These are phyloP conservation scores for Epichloe brachyelytri DNA, from an alignment of 2,329 filamentous ascomycete genomes.

Conservation along the genomic window DNA sequence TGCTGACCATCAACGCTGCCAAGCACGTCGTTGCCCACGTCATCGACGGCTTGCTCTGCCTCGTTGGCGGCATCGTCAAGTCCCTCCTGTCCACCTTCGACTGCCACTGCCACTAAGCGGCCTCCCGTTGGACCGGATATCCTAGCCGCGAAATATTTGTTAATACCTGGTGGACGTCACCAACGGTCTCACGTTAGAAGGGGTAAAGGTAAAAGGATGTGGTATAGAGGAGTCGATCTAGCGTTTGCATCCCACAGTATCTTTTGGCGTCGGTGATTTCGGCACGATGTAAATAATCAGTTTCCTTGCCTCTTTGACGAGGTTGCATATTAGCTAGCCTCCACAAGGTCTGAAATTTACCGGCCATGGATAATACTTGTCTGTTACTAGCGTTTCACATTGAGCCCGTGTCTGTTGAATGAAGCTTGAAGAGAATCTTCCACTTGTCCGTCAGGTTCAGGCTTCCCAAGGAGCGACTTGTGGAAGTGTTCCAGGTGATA, in stretches of 20 bases:
- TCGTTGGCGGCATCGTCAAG: slow-evolving; percentile 19
- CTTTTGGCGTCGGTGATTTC: slow-evolving; percentile 4
- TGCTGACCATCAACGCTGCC: slow-evolving; percentile 15
- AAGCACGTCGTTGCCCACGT: slow-evolving; percentile 15
- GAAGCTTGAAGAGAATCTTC: too few species aligned
- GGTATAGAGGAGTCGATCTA: not conserved
- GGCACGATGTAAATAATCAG: slow-evolving; percentile 6
- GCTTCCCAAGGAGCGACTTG: too few species aligned
- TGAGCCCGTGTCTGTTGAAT: not conserved
- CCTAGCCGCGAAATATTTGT: not conserved
- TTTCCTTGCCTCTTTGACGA: not conserved
- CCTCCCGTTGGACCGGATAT: not conserved
- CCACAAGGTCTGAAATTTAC: not conserved
- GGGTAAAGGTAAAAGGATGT: not conserved
- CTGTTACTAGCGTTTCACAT: not conserved
- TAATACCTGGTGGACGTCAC: not conserved
- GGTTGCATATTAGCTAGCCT: not conserved
- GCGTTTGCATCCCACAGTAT: slow-evolving; percentile 1
- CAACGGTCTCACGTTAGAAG: not conserved
- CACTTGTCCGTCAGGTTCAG: too few species aligned
- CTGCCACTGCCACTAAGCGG: slow-evolving; percentile 19
- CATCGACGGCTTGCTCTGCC: slow-evolving; percentile 19
- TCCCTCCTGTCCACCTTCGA: slow-evolving; percentile 18
- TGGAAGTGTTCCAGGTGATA: too few species aligned
- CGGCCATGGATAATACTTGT: not conserved